These are phyloP conservation scores for Botrytis fabae DNA, from an alignment of 2,329 filamentous ascomycete species.

Conservation along the genomic window DNA sequence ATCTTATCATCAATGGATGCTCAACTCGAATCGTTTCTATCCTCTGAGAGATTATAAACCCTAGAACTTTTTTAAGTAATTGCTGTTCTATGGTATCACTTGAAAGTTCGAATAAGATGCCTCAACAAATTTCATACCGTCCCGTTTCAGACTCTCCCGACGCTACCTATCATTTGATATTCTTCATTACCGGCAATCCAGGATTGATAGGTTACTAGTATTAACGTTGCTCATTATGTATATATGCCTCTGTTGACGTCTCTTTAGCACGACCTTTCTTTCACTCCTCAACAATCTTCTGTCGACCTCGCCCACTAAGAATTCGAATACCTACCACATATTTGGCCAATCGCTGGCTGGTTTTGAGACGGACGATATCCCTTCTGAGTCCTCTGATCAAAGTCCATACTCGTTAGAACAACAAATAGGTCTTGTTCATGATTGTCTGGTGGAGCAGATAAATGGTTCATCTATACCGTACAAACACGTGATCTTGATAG, in stretches of 20 bases:
- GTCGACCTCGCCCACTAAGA: slow-evolving; percentile 43
- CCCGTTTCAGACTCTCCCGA: slow-evolving; percentile 25
- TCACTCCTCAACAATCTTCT: slow-evolving; percentile 56
- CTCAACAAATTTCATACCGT: slow-evolving; percentile 30
- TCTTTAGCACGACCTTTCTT: slow-evolving; percentile 55
- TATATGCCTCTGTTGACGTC: background rate
- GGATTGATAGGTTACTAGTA: slow-evolving; percentile 73
- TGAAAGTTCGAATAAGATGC: background rate
- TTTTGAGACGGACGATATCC: slow-evolving; percentile 52
- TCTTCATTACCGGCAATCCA: slow-evolving; percentile 75
- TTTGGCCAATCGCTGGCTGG: slow-evolving; percentile 59
- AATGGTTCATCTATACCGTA: slow-evolving; percentile 44
- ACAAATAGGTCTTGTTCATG: slow-evolving; percentile 47
- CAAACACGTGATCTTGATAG: slow-evolving; percentile 64
- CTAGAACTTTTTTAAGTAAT: background rate
- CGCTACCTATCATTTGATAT: slow-evolving; percentile 53
- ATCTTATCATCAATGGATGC: background rate
- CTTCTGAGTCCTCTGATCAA: slow-evolving; percentile 38
- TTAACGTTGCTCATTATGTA: too few relatives aligned
- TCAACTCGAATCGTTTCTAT: background rate
- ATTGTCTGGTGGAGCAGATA: slow-evolving; percentile 29
- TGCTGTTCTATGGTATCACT: background rate
- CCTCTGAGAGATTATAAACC: background rate
- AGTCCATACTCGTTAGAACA: slow-evolving; percentile 50
- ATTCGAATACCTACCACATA: slow-evolving; percentile 46